These are phyloP conservation scores for Streptanthus diversifolius DNA, from an alignment of 345 rosid species.

Conservation along the genomic window DNA sequence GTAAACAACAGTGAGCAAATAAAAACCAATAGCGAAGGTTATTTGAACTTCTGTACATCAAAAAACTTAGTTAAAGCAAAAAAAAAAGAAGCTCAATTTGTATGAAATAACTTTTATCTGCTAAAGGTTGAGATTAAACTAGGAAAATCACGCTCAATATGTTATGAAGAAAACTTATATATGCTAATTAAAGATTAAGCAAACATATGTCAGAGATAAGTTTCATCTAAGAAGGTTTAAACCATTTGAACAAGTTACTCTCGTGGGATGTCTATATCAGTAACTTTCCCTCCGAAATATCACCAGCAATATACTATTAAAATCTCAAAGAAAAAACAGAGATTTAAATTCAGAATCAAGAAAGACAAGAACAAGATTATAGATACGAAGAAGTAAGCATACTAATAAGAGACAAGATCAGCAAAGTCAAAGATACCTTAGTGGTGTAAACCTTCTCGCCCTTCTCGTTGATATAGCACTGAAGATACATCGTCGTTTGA, in stretches of 20 bases:
- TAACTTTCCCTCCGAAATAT: too few species aligned
- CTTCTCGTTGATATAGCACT: conserved; percentile 73
- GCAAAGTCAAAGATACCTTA: conserved; percentile 41
- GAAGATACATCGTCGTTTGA: conserved; percentile 54
- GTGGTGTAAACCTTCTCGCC: conserved; percentile 83
- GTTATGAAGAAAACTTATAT: background rate
- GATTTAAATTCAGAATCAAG: too few species aligned
- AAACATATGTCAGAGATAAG: background rate
- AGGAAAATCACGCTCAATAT: background rate
- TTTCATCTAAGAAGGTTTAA: background rate
- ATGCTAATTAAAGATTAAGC: background rate
- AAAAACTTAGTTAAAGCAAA: background rate
- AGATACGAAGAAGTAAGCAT: background rate
- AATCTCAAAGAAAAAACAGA: background rate
- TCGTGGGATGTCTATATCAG: background rate
- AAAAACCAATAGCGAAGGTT: background rate
- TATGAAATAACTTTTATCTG: background rate
- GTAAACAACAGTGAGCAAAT: background rate
- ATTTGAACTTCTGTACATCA: background rate
- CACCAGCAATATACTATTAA: background rate
- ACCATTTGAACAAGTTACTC: background rate
- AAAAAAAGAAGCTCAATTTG: background rate
- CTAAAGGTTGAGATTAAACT: background rate
- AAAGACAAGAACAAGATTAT: background rate
- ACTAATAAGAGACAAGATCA: background rate